Conservation (phyloP, 495 filamentous ascomycete species). For the Neurospora terricola region DNA sequence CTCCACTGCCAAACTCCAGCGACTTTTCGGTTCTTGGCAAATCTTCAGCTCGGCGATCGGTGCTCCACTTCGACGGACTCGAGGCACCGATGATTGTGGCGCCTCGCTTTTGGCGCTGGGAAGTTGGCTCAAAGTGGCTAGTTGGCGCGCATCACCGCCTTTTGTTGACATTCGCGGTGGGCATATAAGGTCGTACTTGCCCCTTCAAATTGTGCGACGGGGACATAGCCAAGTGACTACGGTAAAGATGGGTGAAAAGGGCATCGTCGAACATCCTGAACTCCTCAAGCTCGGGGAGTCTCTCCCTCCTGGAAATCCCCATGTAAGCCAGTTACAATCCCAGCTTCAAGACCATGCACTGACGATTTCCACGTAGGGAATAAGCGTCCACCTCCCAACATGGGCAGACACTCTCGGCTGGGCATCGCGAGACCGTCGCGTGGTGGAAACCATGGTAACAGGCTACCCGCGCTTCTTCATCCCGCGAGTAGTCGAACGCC, state of each 20-base stretch:
- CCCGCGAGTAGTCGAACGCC: conserved; percentile 3
- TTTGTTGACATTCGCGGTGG: neutral
- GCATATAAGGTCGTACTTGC: neutral
- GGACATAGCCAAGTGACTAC: neutral
- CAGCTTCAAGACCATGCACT: neutral
- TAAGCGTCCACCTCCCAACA: conserved; percentile 20
- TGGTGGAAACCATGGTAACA: conserved; percentile 14
- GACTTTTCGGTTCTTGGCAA: neutral
- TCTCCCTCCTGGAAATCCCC: conserved; percentile 9
- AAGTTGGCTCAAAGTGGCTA: neutral
- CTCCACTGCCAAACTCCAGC: neutral
- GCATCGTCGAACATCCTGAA: conserved; percentile 5
- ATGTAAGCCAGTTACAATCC: conserved; percentile 4
- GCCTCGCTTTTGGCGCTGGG: neutral
- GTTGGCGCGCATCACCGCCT: neutral
- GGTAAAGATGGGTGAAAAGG: neutral
- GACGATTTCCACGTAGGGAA: conserved; percentile 2
- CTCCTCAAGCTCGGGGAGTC: conserved; percentile 2
- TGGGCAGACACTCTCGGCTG: conserved; percentile 21
- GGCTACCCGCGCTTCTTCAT: conserved; percentile 24
- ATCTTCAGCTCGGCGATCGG: neutral
- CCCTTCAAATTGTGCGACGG: neutral
- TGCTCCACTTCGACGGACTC: neutral
- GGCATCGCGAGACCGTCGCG: conserved; percentile 10
- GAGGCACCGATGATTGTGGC: neutral